Base-by-base conservation (phyloP, 2,329 filamentous ascomycete species). In the Cladosporium sp. region DNA sequence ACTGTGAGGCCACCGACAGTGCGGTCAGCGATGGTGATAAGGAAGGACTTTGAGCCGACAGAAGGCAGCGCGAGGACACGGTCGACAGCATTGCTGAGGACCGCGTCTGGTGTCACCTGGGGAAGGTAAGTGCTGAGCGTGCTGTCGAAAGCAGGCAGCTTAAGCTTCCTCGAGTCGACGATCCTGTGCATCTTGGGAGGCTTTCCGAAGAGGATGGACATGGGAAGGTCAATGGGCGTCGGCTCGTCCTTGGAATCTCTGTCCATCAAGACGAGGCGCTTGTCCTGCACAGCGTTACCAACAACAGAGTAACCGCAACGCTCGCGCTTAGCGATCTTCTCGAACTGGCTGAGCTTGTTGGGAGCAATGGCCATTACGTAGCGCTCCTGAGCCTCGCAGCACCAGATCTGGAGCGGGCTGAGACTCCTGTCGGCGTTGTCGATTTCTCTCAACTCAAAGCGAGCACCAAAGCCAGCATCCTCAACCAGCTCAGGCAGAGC, bases 361-460 rank as follows among this genome's bases (percentile, higher is more conserved):
- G 83, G 81, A 56, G 91, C 89, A 57, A 98, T 83, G 8, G 95
- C 84, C 63, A 98, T 76, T 7, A 98, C 93, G 64, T 98, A 98
- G 68, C 93, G 81, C 71, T 98, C 93, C 68, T 98, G 93, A 0
- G 93, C 89, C 69, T 97, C 92, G 63, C 92, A 95, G 70, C 93
- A 96, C 91, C 92, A 97, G 43, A 98, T 95, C 68, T 97, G 89
- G 54, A 98, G 81, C 16, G 93, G 93, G 64, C 89, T 95, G 87
- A 98, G 92, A 66, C 89, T 86, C 58, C 79, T 83, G 70, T 97
- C 93, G 2, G 89, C 87, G 67, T 83, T 95, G 67, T 96, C 90
- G 35, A 98, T 80, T 65, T 97, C 89, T 58, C 93, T 84, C n/a
- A 98, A 79, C 70, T 98, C 92, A 60, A 98, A 97, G 43, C 83